Conservation (phyloP, 129 eudicot species). For the Centaurea solstitialis region DNA sequence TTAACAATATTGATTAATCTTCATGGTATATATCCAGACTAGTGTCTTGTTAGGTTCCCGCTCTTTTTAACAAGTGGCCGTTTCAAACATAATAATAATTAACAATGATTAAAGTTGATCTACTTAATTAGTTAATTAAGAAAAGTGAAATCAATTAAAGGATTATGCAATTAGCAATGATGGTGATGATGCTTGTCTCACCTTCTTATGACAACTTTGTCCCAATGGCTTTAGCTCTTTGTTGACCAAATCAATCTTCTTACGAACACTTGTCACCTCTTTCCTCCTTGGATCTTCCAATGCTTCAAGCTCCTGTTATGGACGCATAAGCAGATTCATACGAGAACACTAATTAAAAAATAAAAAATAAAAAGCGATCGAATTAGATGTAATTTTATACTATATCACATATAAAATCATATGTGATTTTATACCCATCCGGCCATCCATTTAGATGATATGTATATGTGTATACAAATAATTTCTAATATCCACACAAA, state of each 20-base stretch:
- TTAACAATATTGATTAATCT: slow-evolving; percentile 12
- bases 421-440: too few relatives aligned
- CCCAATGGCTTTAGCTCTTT: slow-evolving; percentile 75
- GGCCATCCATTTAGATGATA: too few relatives aligned
- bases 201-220: slow-evolving; percentile 76
- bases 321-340: too few relatives aligned
- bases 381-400: too few relatives aligned
- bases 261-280: slow-evolving; percentile 63
- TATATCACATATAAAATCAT: too few relatives aligned
- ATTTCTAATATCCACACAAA: too few relatives aligned
- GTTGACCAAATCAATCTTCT: slow-evolving; percentile 66
- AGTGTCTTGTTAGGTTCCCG: too few relatives aligned
- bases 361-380: too few relatives aligned
- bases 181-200: slow-evolving; percentile 36
- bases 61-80: too few relatives aligned
- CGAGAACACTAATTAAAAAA: too few relatives aligned
- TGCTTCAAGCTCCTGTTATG: slow-evolving; percentile 60
- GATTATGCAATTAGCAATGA: background rate
- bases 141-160: slow-evolving; percentile 28
- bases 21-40: too few relatives aligned
- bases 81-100: background rate
- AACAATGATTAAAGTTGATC: slow-evolving; percentile 12
- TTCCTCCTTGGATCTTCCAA: slow-evolving; percentile 83
- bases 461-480: too few relatives aligned
- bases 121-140: background rate